Evolutionary conservation across 441 rosid genomes (phyloP).

Genomic region (Pelargonium cotyledonis): DNA sequence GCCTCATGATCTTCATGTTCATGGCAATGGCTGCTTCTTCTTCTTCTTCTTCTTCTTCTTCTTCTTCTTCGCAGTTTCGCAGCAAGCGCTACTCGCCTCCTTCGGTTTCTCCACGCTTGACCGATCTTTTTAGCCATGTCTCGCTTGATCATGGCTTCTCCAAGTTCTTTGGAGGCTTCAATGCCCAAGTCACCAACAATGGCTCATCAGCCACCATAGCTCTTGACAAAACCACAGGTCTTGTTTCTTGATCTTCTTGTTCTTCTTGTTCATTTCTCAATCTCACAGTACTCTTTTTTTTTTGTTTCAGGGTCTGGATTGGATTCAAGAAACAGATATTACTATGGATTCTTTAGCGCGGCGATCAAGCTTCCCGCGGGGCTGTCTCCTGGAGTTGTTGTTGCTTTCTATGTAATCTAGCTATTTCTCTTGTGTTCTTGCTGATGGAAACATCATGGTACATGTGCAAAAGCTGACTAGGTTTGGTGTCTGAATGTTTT

Average conservation of each 20-base stretch:
- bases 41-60: conserved; percentile 27
- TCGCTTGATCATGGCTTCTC: conserved; percentile 39
- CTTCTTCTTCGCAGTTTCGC: conserved; percentile 25
- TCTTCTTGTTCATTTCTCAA: neutral
- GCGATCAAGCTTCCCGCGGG: conserved; percentile 83
- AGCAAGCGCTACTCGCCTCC: conserved; percentile 56
- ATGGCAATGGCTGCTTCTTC: conserved; percentile 39
- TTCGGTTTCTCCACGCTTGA: conserved; percentile 41
- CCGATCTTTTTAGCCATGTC: conserved; percentile 53
- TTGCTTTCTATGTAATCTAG: conserved; percentile 75
- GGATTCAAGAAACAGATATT: conserved; percentile 44
- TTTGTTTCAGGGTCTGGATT: conserved; percentile 66
- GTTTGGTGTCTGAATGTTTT: neutral
- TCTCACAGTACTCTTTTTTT: neutral
- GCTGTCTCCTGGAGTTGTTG: conserved; percentile 81
- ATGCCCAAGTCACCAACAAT: conserved; percentile 43
- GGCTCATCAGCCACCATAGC: conserved; percentile 58
- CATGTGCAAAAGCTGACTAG: neutral
- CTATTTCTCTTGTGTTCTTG: neutral
- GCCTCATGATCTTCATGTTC: conserved; percentile 32
- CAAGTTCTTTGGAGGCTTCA: conserved; percentile 44
- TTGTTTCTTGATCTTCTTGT: neutral
- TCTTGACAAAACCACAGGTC: conserved; percentile 71
- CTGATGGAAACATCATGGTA: neutral
- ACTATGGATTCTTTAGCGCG: conserved; percentile 82